Conservation (phyloP, 176 grass and related monocot genomes). For the Lolium perenne region DNA sequence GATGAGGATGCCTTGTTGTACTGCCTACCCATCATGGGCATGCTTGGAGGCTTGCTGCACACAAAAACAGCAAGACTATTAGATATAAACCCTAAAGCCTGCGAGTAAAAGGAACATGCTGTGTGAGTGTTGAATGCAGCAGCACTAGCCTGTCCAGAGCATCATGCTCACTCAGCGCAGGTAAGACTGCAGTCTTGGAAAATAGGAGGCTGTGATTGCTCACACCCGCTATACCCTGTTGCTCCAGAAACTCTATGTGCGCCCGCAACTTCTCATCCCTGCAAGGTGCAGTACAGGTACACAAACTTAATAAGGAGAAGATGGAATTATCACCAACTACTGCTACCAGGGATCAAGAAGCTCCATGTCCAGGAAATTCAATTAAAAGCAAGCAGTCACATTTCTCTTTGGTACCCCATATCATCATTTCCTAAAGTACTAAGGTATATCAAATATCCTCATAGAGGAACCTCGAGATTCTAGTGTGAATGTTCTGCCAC, state of each 20-base stretch:
- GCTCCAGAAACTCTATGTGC: slow-evolving; percentile 80
- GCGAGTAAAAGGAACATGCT: neutral
- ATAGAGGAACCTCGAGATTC: neutral
- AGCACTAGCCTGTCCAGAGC: slow-evolving; percentile 53
- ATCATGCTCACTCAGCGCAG: slow-evolving; percentile 57
- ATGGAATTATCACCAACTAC: slow-evolving; percentile 10
- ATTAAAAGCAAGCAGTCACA: slow-evolving; percentile 17
- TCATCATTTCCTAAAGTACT: neutral
- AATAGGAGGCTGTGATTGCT: slow-evolving; percentile 95
- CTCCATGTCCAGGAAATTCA: neutral
- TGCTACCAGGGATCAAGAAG: slow-evolving; percentile 17
- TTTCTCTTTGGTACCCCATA: neutral
- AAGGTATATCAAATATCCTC: neutral
- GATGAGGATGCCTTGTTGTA: slow-evolving; percentile 47
- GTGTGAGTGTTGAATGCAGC: neutral
- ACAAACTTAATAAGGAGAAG: slow-evolving; percentile 33
- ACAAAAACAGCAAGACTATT: slow-evolving; percentile 33
- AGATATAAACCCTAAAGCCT: slow-evolving; percentile 16
- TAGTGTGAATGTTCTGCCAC: neutral
- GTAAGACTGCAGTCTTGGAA: slow-evolving; percentile 83
- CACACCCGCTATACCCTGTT: slow-evolving; percentile 81
- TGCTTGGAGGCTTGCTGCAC: slow-evolving; percentile 42
- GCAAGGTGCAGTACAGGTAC: slow-evolving; percentile 19
- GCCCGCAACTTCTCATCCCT: slow-evolving; percentile 74
- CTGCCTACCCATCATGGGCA: slow-evolving; percentile 42